Evolutionary conservation across 495 filamentous ascomycete species (phyloP).

Genomic region (Podospora pseudopauciseta): DNA sequence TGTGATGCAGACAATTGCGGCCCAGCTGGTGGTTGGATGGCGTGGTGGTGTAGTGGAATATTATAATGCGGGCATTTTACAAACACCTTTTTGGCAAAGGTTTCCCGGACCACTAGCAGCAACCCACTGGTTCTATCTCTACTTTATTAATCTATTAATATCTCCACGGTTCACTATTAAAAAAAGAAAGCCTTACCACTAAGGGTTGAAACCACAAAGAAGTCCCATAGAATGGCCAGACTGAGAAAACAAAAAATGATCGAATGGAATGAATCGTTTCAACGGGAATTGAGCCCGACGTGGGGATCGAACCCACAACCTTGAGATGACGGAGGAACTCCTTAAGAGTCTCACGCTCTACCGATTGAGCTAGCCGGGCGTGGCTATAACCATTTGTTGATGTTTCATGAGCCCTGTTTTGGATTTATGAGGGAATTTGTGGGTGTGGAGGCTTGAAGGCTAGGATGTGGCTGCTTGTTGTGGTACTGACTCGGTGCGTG

Average conservation of each 20-base stretch:
- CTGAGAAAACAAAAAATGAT: not conserved
- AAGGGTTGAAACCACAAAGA: too few relatives aligned
- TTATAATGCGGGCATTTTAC: too few relatives aligned
- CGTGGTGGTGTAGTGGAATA: too few relatives aligned
- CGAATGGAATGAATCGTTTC: not conserved
- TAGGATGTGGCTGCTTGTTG: not conserved
- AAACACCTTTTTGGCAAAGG: too few relatives aligned
- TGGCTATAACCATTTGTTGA: not conserved
- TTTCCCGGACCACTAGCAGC: too few relatives aligned
- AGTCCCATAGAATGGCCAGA: too few relatives aligned
- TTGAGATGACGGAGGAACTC: constrained; percentile 17
- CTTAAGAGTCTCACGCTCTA: constrained; percentile 78
- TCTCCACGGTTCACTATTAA: too few relatives aligned
- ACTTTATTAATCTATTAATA: too few relatives aligned
- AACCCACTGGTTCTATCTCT: too few relatives aligned
- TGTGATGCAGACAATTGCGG: not conserved
- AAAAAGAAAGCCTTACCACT: too few relatives aligned
- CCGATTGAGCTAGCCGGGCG: constrained; percentile 70
- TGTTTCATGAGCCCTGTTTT: not conserved
- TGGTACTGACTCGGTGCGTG: not conserved
- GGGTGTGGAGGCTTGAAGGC: not conserved
- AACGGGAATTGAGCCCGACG: constrained; percentile 23
- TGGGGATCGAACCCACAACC: constrained; percentile 20
- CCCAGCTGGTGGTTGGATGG: not conserved
- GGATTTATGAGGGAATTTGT: not conserved